phyloP scores from a whole-genome alignment of 2,329 filamentous ascomycete genomes.

The Colletotrichum lini region DNA sequence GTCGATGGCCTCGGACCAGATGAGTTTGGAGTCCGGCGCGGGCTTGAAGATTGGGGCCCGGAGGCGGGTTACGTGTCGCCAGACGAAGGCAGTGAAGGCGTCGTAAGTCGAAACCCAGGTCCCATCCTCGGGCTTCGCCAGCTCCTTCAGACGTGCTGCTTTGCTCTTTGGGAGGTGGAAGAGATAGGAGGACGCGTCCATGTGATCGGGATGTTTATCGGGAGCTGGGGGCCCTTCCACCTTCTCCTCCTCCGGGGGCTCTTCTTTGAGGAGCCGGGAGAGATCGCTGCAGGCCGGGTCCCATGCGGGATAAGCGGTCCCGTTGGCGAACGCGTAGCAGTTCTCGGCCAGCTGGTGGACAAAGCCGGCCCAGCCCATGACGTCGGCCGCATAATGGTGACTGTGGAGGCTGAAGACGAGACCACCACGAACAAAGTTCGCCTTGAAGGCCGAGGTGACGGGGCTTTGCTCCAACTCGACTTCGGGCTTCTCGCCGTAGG shows the following conservation, averaged over 20 bases:
- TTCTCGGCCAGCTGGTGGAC: slow-evolving; percentile 59
- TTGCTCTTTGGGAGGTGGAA: slow-evolving; percentile 63
- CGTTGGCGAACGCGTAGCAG: slow-evolving; percentile 52
- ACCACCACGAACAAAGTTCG: slow-evolving; percentile 58
- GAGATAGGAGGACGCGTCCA: slow-evolving; percentile 48
- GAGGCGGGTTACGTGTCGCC: slow-evolving; percentile 55
- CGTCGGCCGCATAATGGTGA: slow-evolving; percentile 60
- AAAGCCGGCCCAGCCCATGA: slow-evolving; percentile 58
- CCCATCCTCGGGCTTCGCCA: slow-evolving; percentile 52
- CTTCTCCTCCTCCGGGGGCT: slow-evolving; percentile 46
- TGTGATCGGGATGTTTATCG: slow-evolving; percentile 50
- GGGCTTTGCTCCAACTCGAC: slow-evolving; percentile 53
- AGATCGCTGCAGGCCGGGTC: slow-evolving; percentile 53
- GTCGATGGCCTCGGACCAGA: slow-evolving; percentile 23
- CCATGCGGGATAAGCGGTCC: slow-evolving; percentile 52
- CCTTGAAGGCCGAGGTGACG: slow-evolving; percentile 55
- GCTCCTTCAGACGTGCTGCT: slow-evolving; percentile 55
- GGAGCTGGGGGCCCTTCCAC: slow-evolving; percentile 51
- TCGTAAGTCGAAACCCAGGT: slow-evolving; percentile 63
- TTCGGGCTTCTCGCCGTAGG: slow-evolving; percentile 57
- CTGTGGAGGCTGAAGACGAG: slow-evolving; percentile 58
- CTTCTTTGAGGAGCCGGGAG: slow-evolving; percentile 51
- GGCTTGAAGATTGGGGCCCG: slow-evolving; percentile 53
- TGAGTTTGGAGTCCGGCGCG: slow-evolving; percentile 46
- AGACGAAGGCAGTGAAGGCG: slow-evolving; percentile 59